Evolutionary conservation across 768 basidiomycete genomes (phyloP).

Genomic region (Lentinula raphanica): DNA sequence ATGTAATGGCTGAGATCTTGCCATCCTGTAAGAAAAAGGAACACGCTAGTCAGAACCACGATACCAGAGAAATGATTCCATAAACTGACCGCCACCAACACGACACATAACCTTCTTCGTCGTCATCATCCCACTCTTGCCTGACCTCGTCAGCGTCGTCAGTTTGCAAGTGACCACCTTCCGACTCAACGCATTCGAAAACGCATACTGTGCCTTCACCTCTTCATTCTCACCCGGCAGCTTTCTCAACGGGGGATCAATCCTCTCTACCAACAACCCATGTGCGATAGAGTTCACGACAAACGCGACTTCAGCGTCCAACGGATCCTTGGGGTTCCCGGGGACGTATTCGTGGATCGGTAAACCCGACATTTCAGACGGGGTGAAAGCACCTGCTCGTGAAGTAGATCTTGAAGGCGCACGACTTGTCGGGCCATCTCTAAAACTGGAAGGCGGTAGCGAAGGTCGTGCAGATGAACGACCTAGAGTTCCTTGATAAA

Average conservation of each 20-base stretch:
- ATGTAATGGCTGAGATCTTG: slow-evolving; percentile 76
- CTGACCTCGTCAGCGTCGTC: slow-evolving; percentile 67
- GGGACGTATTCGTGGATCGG: slow-evolving; percentile 62
- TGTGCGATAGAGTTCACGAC: slow-evolving; percentile 76
- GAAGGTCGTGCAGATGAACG: slow-evolving; percentile 36
- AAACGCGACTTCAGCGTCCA: slow-evolving; percentile 73
- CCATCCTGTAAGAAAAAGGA: slow-evolving; percentile 49
- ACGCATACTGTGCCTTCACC: slow-evolving; percentile 77
- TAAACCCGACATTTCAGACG: slow-evolving; percentile 32
- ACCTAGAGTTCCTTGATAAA: slow-evolving; percentile 42
- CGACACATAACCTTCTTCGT: slow-evolving; percentile 90
- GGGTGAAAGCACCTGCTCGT: slow-evolving; percentile 61
- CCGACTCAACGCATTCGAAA: slow-evolving; percentile 65
- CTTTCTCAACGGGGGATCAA: slow-evolving; percentile 69
- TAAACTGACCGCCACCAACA: slow-evolving; percentile 71
- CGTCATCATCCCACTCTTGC: slow-evolving; percentile 40
- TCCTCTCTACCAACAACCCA: slow-evolving; percentile 69
- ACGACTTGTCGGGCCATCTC: slow-evolving; percentile 48
- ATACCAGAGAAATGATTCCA: background rate
- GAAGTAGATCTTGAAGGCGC: slow-evolving; percentile 63
- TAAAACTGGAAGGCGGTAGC: slow-evolving; percentile 71
- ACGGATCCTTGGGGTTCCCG: slow-evolving; percentile 66
- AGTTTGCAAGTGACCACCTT: slow-evolving; percentile 78
- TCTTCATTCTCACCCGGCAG: slow-evolving; percentile 72
- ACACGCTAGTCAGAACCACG: background rate